phyloP scores from a whole-genome alignment of 1,284 basidiomycete species.

The Ceratobasidium sp. region DNA sequence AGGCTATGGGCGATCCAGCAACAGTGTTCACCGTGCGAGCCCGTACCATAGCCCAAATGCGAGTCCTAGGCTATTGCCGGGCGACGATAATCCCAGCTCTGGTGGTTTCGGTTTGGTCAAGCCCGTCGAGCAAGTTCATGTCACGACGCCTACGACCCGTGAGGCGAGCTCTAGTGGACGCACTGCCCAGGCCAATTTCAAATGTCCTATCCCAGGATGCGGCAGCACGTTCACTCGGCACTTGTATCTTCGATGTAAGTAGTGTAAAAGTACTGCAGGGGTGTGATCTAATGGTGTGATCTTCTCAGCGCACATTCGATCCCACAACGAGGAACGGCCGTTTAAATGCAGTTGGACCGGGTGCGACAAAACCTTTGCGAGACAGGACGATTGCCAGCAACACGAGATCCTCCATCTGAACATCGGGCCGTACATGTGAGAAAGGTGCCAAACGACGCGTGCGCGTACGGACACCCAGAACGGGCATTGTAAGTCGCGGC shows the following conservation, averaged over 20 bases:
- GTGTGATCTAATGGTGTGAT: slow-evolving; percentile 21
- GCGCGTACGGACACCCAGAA: too few relatives aligned
- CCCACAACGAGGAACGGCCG: slow-evolving; percentile 87
- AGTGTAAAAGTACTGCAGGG: slow-evolving; percentile 53
- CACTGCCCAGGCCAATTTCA: slow-evolving; percentile 80
- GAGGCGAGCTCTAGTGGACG: slow-evolving; percentile 78
- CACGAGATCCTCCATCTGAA: slow-evolving; percentile 86
- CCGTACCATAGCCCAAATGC: slow-evolving; percentile 30
- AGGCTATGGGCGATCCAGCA: slow-evolving; percentile 49
- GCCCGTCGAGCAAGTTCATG: slow-evolving; percentile 58
- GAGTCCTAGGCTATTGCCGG: slow-evolving; percentile 37
- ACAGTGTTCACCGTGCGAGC: slow-evolving; percentile 65
- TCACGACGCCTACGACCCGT: slow-evolving; percentile 80
- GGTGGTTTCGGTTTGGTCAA: slow-evolving; percentile 30
- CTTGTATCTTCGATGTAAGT: slow-evolving; percentile 81
- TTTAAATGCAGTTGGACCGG: slow-evolving; percentile 89
- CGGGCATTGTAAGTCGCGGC: too few relatives aligned
- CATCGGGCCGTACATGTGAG: too few relatives aligned
- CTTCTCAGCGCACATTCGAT: slow-evolving; percentile 76
- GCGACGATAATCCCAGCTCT: slow-evolving; percentile 21
- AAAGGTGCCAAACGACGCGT: too few relatives aligned
- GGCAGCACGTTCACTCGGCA: slow-evolving; percentile 86
- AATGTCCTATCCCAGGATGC: slow-evolving; percentile 81
- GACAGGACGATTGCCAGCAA: slow-evolving; percentile 87
- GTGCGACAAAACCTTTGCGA: slow-evolving; percentile 85